Evolutionary conservation across 495 filamentous ascomycete genomes (phyloP), one percentile per base, ranked within the genome.

Genomic region (Xylaria scruposa): DNA sequence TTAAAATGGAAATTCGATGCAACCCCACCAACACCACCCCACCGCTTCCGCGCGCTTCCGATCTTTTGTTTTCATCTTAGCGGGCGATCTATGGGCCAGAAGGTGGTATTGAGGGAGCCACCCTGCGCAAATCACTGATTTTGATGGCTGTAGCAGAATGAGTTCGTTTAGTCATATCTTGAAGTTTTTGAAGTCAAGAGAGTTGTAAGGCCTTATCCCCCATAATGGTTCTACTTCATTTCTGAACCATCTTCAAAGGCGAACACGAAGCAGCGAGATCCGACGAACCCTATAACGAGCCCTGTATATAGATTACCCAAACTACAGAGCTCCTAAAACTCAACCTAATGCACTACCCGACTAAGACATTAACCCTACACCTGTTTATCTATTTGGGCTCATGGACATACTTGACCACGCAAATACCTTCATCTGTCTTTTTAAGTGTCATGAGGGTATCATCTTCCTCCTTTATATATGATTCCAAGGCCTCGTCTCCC

Each of bases 1-100:
- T 67, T 67, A 67, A 67, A 67, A 67, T 67, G 65, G 65, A 67
- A 67, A 33, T 21, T 36, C 13, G 17, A 36, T 67, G 65, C 24
- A 19, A 67, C 65, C 33, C 49, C 15, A 29, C 26, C 15, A 13
- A 47, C 10, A 4, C 24, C n/a, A 49, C 24, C n/a, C 44, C 17
- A 4, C 63, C 46, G 44, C 62, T 47, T 21, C 62, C 62, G 44
- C 44, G 62, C 62, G 63, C 63, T 67, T 67, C 46, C 42, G 42
- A 33, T 31, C 24, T 47, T 49, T 19, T 67, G 26, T 56, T 13
- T 53, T 53, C 3, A 15, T 26, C 38, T 17, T 46, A 44, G 40
- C 46, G 46, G 46, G 46, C 21, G 26, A 53, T 53, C 63, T 8
- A n/a, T 12, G 59, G 59, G 59, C 36, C 21, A 42, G 59, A 21